Evolutionary conservation across 2,329 filamentous ascomycete genomes (phyloP).

Genomic region (Aureobasidium uvarum): DNA sequence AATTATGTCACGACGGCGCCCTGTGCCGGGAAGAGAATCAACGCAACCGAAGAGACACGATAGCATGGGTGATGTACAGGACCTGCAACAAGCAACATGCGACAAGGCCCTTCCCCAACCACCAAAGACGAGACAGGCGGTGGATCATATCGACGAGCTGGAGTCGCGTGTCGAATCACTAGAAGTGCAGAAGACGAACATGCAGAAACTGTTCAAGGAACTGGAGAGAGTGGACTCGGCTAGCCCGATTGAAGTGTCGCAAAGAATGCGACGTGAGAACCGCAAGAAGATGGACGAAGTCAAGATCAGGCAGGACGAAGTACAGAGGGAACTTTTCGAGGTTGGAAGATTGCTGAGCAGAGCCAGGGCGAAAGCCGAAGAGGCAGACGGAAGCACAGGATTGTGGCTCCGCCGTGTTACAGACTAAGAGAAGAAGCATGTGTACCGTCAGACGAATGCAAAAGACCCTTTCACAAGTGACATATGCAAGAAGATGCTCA

Average conservation of each 20-base stretch:
- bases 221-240: slow-evolving; percentile 73
- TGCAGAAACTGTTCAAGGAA: slow-evolving; percentile 69
- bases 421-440: slow-evolving; percentile 35
- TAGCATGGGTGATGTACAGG: slow-evolving; percentile 31
- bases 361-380: slow-evolving; percentile 69
- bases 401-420: slow-evolving; percentile 80
- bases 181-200: slow-evolving; percentile 65
- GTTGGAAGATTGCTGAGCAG: slow-evolving; percentile 72
- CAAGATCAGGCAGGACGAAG: slow-evolving; percentile 65
- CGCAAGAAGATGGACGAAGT: slow-evolving; percentile 65
- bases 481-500: background rate
- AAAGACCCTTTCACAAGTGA: background rate
- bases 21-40: slow-evolving; percentile 29
- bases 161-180: slow-evolving; percentile 65
- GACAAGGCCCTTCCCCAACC: slow-evolving; percentile 22
- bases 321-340: slow-evolving; percentile 74
- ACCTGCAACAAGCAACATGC: slow-evolving; percentile 35
- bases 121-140: slow-evolving; percentile 26
- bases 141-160: slow-evolving; percentile 60
- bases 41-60: slow-evolving; percentile 28
- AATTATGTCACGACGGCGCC: slow-evolving; percentile 23
- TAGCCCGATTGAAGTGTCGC: slow-evolving; percentile 64
- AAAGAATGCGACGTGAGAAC: slow-evolving; percentile 54
- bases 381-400: slow-evolving; percentile 58
- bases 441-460: background rate